A percentile compares a stretch with the other conserved stretches of the same genome.
Conservation (phyloP, 2,329 filamentous ascomycete genomes). For the Apiospora kogelbergensis region DNA sequence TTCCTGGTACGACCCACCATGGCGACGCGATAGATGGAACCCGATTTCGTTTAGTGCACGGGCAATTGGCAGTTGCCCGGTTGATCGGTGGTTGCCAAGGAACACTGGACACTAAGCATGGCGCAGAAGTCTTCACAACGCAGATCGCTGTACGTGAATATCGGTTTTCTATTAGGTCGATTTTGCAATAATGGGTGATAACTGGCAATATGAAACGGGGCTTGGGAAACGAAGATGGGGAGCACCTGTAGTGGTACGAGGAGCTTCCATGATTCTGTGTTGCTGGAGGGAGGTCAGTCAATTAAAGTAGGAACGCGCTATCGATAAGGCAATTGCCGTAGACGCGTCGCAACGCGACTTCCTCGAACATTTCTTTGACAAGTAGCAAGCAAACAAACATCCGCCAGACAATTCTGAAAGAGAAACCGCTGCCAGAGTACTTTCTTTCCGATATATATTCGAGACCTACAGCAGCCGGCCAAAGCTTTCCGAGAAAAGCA, state of each 20-base stretch:
- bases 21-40: not conserved
- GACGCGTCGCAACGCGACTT: not conserved
- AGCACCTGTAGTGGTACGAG: no score
- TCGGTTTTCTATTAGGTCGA: no score
- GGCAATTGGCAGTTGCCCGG: no score
- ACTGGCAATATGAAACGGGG: no score
- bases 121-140: no score
- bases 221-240: not conserved
- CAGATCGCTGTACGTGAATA: no score
- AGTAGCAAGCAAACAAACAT: not conserved
- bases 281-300: not conserved
- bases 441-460: not conserved
- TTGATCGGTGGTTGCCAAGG: no score
- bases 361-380: not conserved
- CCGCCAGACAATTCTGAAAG: not conserved
- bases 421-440: not conserved
- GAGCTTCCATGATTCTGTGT: no score
- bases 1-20: not conserved
- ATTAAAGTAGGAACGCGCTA: not conserved
- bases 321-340: not conserved
- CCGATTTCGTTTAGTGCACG: no score
- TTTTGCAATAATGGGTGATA: no score
- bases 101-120: no score
- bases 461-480: not conserved
- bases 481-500: not conserved